Conservation (phyloP, 148 eudicot species). For the Cornus suecica region DNA sequence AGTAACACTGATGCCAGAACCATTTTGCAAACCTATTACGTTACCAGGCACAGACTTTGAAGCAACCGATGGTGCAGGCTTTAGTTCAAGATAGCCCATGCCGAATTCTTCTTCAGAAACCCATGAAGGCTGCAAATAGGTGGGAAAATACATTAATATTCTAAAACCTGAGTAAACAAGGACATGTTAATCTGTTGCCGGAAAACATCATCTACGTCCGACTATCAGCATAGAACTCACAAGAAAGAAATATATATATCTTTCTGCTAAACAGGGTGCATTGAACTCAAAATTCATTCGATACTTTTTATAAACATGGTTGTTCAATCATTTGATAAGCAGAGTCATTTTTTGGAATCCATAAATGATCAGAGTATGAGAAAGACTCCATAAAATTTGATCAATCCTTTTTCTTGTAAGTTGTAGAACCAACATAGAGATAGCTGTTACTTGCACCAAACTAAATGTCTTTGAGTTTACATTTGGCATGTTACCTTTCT, state of each 20-base stretch:
- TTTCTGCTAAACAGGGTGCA: too few relatives aligned
- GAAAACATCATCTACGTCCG: too few relatives aligned
- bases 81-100: slow-evolving; percentile 88
- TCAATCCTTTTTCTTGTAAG: too few relatives aligned
- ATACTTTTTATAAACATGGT: too few relatives aligned
- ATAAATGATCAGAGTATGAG: too few relatives aligned
- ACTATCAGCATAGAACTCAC: not conserved
- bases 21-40: slow-evolving; percentile 22
- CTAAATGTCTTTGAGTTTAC: not conserved
- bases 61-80: slow-evolving; percentile 56
- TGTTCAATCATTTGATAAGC: too few relatives aligned
- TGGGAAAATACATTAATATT: too few relatives aligned
- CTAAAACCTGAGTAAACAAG: not conserved
- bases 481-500: slow-evolving; percentile 59
- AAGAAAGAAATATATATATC: too few relatives aligned
- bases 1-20: slow-evolving; percentile 34
- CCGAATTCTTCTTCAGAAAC: slow-evolving; percentile 97
- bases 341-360: too few relatives aligned
- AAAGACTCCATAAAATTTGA: too few relatives aligned
- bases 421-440: not conserved
- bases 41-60: slow-evolving; percentile 38
- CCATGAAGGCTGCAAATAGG: slow-evolving; percentile 72
- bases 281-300: too few relatives aligned
- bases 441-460: not conserved
- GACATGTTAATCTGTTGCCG: too few relatives aligned